Evolutionary conservation across 352 stramenopile genomes (phyloP).

Genomic region (Pythium folliculosum): DNA sequence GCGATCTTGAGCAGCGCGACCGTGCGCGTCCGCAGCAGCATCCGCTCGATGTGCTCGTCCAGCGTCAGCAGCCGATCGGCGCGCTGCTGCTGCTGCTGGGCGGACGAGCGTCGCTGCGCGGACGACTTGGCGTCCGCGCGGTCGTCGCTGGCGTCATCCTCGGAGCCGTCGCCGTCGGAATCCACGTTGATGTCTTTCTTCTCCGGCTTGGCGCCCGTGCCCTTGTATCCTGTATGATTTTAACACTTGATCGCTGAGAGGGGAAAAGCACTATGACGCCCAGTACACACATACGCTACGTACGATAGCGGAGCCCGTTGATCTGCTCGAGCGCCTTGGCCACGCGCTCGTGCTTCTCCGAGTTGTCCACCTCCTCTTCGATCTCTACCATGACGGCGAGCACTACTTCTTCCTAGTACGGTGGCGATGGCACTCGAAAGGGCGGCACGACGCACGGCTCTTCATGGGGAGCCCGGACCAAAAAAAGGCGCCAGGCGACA

Average conservation of each 20-base stretch:
- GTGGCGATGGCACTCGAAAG: background rate
- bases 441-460: background rate
- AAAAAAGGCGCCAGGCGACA: background rate
- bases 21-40: constrained; percentile 63
- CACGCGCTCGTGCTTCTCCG: constrained; percentile 60
- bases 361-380: constrained; percentile 24
- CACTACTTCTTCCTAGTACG: no score
- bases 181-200: constrained; percentile 36
- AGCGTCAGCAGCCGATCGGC: constrained; percentile 36
- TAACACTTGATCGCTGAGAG: background rate
- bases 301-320: constrained; percentile 71
- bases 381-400: background rate
- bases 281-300: background rate
- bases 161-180: constrained; percentile 26
- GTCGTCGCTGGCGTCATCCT: constrained; percentile 18
- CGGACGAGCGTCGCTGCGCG: background rate
- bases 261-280: background rate
- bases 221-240: constrained; percentile 47
- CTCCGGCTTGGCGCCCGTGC: constrained; percentile 23
- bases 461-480: background rate
- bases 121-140: constrained; percentile 14
- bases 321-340: constrained; percentile 66
- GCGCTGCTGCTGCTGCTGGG: constrained; percentile 10
- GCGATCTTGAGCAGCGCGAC: constrained; percentile 72
- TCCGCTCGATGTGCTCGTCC: constrained; percentile 70